Conservation (phyloP, 257 asterid genomes). For the Petunia secreta region DNA sequence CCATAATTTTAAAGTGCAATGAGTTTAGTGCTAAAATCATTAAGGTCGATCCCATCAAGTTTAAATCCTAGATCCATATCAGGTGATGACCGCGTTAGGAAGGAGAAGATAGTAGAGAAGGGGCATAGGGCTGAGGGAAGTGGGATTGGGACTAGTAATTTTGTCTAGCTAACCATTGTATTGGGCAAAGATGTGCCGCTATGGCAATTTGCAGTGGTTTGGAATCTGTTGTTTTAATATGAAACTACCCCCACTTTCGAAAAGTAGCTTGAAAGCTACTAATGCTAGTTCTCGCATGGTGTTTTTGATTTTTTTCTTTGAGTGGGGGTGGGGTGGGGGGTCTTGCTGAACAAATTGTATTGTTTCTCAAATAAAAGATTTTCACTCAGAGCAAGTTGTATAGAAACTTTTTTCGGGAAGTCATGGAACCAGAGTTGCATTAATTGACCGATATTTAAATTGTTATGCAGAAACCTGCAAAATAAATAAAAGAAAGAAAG, state of each 20-base stretch:
- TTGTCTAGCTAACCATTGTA: slow-evolving; percentile 10
- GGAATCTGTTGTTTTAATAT: no score
- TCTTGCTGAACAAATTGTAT: no score
- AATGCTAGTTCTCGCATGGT: no score
- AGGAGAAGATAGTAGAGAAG: slow-evolving; percentile 3
- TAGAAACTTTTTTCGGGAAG: slow-evolving; percentile 11
- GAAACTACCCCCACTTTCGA: no score
- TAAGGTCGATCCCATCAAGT: no score
- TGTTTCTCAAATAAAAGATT: not conserved
- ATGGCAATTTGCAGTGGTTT: not conserved
- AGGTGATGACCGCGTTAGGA: not conserved
- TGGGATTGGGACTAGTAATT: not conserved
- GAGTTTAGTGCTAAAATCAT: no score
- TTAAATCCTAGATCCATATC: no score
- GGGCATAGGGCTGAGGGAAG: not conserved
- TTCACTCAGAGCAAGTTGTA: not conserved
- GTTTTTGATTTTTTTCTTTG: no score
- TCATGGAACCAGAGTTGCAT: not conserved
- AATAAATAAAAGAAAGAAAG: slow-evolving; percentile 1
- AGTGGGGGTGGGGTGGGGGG: no score
- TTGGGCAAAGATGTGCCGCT: not conserved
- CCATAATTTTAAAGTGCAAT: no score
- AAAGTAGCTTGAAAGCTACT: no score
- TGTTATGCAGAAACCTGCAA: slow-evolving; percentile 7
- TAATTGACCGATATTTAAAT: not conserved